These are phyloP conservation scores for Trypanosoma rangeli DNA, from an alignment of 208 protist genomes.

Conservation along the genomic window DNA sequence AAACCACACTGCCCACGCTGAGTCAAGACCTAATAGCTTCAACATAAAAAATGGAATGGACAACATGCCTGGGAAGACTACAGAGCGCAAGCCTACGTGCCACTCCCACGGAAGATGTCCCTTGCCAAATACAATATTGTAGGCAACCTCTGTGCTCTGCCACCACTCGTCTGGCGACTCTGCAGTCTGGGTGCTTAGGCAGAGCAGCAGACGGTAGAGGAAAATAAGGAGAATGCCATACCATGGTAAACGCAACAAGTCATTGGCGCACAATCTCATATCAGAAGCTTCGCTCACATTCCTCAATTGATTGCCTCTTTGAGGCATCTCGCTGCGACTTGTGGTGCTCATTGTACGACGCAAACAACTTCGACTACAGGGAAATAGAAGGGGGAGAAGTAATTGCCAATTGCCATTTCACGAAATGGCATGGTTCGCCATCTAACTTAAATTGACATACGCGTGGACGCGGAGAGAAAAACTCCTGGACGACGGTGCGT, in stretches of 20 bases:
- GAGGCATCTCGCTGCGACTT: neutral
- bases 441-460: neutral
- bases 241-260: slow-evolving; percentile 7
- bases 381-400: slow-evolving; percentile 3
- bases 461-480: neutral
- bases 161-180: slow-evolving; percentile 89
- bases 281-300: neutral
- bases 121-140: slow-evolving; percentile 74
- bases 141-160: slow-evolving; percentile 86
- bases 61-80: slow-evolving; percentile 63
- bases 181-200: slow-evolving; percentile 41
- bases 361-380: neutral
- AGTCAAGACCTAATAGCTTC: slow-evolving; percentile 53
- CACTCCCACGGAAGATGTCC: slow-evolving; percentile 87
- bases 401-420: neutral
- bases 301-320: neutral
- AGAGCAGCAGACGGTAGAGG: slow-evolving; percentile 51
- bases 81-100: slow-evolving; percentile 66
- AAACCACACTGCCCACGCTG: slow-evolving; percentile 50
- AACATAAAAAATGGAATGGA: slow-evolving; percentile 56
- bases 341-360: neutral
- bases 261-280: neutral
- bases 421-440: neutral
- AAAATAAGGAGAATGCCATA: slow-evolving; percentile 24
- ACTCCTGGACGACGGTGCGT: neutral